phyloP scores from a whole-genome alignment of 1,284 basidiomycete species.

The Peniophora sp. region DNA sequence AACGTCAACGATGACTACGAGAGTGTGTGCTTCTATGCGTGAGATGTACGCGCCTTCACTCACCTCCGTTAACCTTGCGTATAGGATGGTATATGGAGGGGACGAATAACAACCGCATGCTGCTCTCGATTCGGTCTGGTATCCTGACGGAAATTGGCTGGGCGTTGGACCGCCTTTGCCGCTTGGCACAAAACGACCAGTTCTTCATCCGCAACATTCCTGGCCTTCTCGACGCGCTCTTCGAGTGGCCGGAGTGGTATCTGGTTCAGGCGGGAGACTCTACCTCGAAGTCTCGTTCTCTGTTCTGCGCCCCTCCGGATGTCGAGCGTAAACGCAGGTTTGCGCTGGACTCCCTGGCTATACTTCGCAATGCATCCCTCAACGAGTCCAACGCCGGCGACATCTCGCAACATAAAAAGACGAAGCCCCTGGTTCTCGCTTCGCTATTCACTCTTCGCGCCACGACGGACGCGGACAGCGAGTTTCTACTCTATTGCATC shows the following conservation, averaged over 20 bases:
- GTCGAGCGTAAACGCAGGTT: slow-evolving; percentile 49
- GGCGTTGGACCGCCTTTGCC: slow-evolving; percentile 73
- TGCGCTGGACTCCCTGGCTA: slow-evolving; percentile 67
- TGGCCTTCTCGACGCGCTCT: slow-evolving; percentile 69
- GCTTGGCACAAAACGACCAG: slow-evolving; percentile 67
- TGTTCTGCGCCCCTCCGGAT: slow-evolving; percentile 51
- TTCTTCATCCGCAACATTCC: slow-evolving; percentile 63
- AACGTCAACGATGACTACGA: slow-evolving; percentile 69
- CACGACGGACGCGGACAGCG: slow-evolving; percentile 51
- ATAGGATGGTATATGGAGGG: slow-evolving; percentile 77
- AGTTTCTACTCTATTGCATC: slow-evolving; percentile 60
- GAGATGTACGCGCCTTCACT: too few species aligned
- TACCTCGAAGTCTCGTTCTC: background rate
- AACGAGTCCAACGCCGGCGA: slow-evolving; percentile 57
- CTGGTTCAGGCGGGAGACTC: slow-evolving; percentile 29
- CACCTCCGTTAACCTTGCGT: background rate
- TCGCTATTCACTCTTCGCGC: slow-evolving; percentile 49
- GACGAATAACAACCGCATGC: slow-evolving; percentile 69
- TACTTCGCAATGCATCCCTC: slow-evolving; percentile 70
- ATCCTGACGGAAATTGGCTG: slow-evolving; percentile 72
- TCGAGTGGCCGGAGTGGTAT: slow-evolving; percentile 79
- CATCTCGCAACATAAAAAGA: slow-evolving; percentile 50
- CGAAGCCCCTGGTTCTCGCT: slow-evolving; percentile 50
- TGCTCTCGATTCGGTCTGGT: slow-evolving; percentile 70
- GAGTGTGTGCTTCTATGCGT: slow-evolving; percentile 33